Conservation (phyloP, 352 stramenopile species). For the Globisporangium radiosum region DNA sequence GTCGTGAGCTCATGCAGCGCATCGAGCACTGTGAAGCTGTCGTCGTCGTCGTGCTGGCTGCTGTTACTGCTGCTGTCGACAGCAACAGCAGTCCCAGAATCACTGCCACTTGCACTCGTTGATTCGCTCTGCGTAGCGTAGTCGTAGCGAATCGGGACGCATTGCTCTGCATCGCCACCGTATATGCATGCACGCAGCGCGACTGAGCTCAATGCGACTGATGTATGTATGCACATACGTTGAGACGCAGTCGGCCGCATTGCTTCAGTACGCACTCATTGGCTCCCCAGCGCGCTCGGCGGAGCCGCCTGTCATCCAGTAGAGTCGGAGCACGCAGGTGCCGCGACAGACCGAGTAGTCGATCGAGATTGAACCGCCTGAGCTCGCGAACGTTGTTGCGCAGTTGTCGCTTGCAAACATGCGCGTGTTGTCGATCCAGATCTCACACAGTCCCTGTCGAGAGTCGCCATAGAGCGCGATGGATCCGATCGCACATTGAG, state of each 20-base stretch:
- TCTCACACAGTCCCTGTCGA: constrained; percentile 31
- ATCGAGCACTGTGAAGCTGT: neutral
- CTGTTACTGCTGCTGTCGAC: neutral
- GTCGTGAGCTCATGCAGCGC: neutral
- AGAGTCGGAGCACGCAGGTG: constrained; percentile 37
- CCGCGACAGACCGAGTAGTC: constrained; percentile 36
- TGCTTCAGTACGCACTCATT: constrained; percentile 23
- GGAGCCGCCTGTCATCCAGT: constrained; percentile 29
- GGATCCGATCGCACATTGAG: neutral
- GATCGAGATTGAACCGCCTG: constrained; percentile 24
- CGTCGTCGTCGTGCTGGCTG: neutral
- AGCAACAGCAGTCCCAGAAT: too few relatives aligned
- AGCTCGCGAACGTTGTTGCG: constrained; percentile 19
- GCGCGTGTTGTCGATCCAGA: constrained; percentile 30
- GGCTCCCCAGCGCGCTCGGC: neutral
- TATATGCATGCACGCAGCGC: neutral
- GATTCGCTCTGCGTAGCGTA: neutral
- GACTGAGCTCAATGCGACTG: neutral
- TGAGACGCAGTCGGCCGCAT: neutral
- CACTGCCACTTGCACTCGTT: neutral
- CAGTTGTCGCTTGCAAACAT: constrained; percentile 32
- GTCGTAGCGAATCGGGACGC: constrained; percentile 7
- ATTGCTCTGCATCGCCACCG: constrained; percentile 5
- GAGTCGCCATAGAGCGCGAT: neutral
- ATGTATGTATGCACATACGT: too few relatives aligned